These are phyloP conservation scores for Neoboletus magnificus DNA, from an alignment of 768 basidiomycete species.

Conservation along the genomic window DNA sequence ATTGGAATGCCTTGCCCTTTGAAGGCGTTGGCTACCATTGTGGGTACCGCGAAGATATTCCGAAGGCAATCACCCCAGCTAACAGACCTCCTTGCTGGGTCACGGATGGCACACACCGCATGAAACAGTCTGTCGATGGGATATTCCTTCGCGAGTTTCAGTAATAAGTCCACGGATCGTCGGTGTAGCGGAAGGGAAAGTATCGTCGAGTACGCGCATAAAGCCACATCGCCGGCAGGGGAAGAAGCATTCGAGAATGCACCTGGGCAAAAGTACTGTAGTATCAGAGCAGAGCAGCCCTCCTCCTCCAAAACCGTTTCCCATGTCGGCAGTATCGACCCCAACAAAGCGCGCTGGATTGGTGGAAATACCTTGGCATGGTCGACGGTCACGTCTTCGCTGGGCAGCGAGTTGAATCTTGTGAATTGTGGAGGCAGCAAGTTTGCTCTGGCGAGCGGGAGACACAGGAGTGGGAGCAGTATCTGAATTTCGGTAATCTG, in stretches of 20 bases:
- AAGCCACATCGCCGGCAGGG: conserved; percentile 50
- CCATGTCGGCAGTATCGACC: conserved; percentile 70
- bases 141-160: conserved; percentile 55
- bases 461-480: conserved; percentile 53
- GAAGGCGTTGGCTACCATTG: conserved; percentile 74
- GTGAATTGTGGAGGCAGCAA: conserved; percentile 60
- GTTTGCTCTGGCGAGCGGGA: conserved; percentile 54
- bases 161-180: conserved; percentile 52
- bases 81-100: conserved; percentile 30
- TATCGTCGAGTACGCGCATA: conserved; percentile 64
- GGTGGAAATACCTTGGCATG: conserved; percentile 39
- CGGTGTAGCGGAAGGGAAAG: conserved; percentile 46
- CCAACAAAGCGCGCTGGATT: conserved; percentile 65
- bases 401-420: conserved; percentile 39
- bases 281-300: conserved; percentile 42
- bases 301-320: conserved; percentile 50
- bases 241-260: conserved; percentile 48
- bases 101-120: conserved; percentile 40
- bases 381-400: conserved; percentile 16
- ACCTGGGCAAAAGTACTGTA: conserved; percentile 76
- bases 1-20: conserved; percentile 44
- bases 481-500: conserved; percentile 47
- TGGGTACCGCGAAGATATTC: conserved; percentile 61
- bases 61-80: conserved; percentile 79
- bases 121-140: conserved; percentile 65